Evolutionary conservation across 768 basidiomycete species (phyloP).

Genomic region (Russula brevipes): DNA sequence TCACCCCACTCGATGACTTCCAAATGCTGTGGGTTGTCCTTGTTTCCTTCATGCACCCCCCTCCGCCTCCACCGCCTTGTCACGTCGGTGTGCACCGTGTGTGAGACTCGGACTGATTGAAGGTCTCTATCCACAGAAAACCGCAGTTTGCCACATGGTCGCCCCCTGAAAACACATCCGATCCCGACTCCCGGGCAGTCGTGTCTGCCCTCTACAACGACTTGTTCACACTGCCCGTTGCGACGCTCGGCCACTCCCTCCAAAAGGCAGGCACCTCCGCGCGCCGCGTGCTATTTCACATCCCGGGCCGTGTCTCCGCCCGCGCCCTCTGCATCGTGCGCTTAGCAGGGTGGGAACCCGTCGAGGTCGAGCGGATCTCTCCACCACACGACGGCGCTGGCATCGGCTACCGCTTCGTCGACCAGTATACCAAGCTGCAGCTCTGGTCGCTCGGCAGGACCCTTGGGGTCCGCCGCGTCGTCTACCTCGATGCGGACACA

Average conservation of each 20-base stretch:
- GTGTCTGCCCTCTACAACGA: constrained; percentile 34
- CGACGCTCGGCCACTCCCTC: constrained; percentile 33
- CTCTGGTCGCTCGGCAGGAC: constrained; percentile 37
- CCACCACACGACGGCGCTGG: constrained; percentile 39
- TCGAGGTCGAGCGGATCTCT: constrained; percentile 35
- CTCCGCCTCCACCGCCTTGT: too few species aligned
- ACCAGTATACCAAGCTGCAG: constrained; percentile 43
- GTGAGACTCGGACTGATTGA: not conserved
- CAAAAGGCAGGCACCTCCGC: constrained; percentile 32
- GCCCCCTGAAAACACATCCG: not conserved
- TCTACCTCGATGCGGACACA: constrained; percentile 43
- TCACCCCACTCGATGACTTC: constrained; percentile 19
- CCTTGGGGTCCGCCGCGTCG: constrained; percentile 31
- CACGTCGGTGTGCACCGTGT: too few species aligned
- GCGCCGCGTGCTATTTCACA: constrained; percentile 32
- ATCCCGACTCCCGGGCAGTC: constrained; percentile 27
- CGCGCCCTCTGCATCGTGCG: constrained; percentile 38
- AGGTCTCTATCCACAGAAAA: not conserved
- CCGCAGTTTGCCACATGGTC: constrained; percentile 5
- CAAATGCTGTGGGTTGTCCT: constrained; percentile 11
- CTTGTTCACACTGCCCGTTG: constrained; percentile 31
- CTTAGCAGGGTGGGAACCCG: constrained; percentile 37
- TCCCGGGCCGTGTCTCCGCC: constrained; percentile 36
- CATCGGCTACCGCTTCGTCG: constrained; percentile 34
- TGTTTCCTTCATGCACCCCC: not conserved